phyloP scores from a whole-genome alignment of 2,329 filamentous ascomycete genomes.

The Pyrenophora graminea region DNA sequence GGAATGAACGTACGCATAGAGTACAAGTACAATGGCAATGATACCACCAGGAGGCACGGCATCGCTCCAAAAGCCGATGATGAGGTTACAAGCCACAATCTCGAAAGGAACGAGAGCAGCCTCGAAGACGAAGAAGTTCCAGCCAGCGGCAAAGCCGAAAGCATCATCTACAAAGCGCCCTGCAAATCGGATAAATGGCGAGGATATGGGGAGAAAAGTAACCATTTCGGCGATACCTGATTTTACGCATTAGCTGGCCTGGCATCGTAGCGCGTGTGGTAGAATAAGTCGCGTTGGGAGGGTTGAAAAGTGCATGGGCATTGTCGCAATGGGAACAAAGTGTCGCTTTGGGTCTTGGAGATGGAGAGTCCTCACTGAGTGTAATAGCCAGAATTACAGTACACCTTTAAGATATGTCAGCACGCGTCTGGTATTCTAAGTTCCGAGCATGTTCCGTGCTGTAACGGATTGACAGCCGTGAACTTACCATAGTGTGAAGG shows the following conservation, averaged over 20 bases:
- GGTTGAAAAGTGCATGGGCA: constrained; percentile 16
- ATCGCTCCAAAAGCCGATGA: constrained; percentile 55
- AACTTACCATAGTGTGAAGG: constrained; percentile 52
- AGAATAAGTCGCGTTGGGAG: constrained; percentile 18
- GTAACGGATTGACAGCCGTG: neutral
- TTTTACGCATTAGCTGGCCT: constrained; percentile 22
- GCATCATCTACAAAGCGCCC: constrained; percentile 76
- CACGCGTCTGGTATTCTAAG: no score
- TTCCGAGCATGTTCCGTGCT: neutral
- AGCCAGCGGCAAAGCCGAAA: constrained; percentile 72
- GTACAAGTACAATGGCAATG: constrained; percentile 63
- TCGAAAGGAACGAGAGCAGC: constrained; percentile 70
- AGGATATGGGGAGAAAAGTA: constrained; percentile 75
- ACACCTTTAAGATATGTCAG: constrained; percentile 37
- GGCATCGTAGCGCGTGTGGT: constrained; percentile 3
- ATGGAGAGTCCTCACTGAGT: constrained; percentile 42
- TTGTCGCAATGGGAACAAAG: constrained; percentile 23
- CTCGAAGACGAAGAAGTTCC: constrained; percentile 75
- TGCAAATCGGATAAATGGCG: constrained; percentile 77
- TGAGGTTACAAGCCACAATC: constrained; percentile 56
- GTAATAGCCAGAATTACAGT: constrained; percentile 50
- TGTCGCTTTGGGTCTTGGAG: constrained; percentile 25
- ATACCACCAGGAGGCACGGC: constrained; percentile 63
- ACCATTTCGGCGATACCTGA: constrained; percentile 73
- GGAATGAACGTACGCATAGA: constrained; percentile 58